Evolutionary conservation across 306 rosid species (phyloP), one percentile per base, ranked within the genome.

Genomic region (Senna siamea): DNA sequence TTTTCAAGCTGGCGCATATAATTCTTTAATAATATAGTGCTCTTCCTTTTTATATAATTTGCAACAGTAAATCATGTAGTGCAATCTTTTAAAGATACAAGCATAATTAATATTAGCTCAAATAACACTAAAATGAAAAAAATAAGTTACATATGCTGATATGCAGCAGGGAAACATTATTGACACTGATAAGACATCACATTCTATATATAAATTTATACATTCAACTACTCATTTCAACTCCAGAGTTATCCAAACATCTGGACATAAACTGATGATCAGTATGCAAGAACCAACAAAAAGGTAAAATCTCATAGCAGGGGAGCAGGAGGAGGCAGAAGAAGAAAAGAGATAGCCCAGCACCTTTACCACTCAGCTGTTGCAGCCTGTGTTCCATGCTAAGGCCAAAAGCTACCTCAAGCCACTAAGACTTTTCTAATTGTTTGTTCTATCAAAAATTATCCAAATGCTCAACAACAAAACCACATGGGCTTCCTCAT

Each of bases 11-110:
- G 13, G 50, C 0, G 13, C 19, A 69, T 52, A 35, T 28, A 70
- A 38, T 26, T 1, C 30, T 26, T 26, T 26, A 26, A 26, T 26
- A 26, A 26, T 26, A 38, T 9, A 10, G 3, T 9, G 47, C 9
- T 9, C 66, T 70, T 66, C 58, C 56, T 48, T 35, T 66, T 67
- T 6, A 38, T 57, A 66, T 57, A 51, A 18, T 18, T 18, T 18
- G 9, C 57, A n/a, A 7, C 28, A 18, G 57, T 11, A 51, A 51
- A 51, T 26, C 12, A 51, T 6, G 26, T 51, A 7, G 9, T 8
- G 2, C 9, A 5, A 12, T 50, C 5, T n/a, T n/a, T 50, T 17
- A 51, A 51, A 51, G 26, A 51, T 50, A 4, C 9, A n/a, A 1
- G 30, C 9, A 17, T 51, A 18, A 1, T 6, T 5, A 51, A 51